Evolutionary conservation across 1,284 basidiomycete species (phyloP), one percentile per base, ranked within the genome.

Genomic region (Cutaneotrichosporon mucoides): DNA sequence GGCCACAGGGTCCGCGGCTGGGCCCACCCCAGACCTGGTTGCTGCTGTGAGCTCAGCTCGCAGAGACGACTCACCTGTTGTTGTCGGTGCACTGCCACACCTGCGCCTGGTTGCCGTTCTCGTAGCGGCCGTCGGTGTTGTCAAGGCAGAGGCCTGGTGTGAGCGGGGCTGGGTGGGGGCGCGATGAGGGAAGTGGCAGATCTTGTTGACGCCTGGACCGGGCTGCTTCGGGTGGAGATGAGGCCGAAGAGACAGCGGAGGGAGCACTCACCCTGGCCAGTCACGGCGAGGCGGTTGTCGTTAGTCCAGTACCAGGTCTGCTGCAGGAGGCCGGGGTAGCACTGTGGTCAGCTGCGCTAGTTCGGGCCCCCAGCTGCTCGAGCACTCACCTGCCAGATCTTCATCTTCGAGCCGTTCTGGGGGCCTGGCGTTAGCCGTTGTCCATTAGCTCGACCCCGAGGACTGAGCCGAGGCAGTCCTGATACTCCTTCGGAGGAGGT

Each of bases 1-100:
- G 45, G 6, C 45, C 45, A 13, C 45, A 47, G 7, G 45, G 45
- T 6, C 45, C 45, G 45, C 45, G 45, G 45, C 24, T 24, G 2
- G 45, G 45, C 8, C 16, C 45, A 24, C 45, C 45, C 45, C 45
- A 47, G 24, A 62, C 35, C 56, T 66, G 65, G 54, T 66, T 64
- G 16, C 52, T 57, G 60, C 60, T 62, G 42, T 57, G 56, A 16
- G 36, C 38, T 8, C 5, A 8, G 40, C 11, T 38, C 59, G 58
- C 57, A 59, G 41, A 66, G 65, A 70, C 15, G 61, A 63, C 60
- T 9, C 2, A 36, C 35, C 5, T 15, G 48, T 63, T 62, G 53
- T 66, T 64, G 8, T 35, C 36, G 8, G 46, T 60, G 45, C 53
- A 59, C 36, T 57, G 57, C 67, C 67, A 70, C 24, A 47, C 45